These are phyloP conservation scores for Leptoxyphium fumago DNA, from an alignment of 2,329 filamentous ascomycete genomes.

Conservation along the genomic window DNA sequence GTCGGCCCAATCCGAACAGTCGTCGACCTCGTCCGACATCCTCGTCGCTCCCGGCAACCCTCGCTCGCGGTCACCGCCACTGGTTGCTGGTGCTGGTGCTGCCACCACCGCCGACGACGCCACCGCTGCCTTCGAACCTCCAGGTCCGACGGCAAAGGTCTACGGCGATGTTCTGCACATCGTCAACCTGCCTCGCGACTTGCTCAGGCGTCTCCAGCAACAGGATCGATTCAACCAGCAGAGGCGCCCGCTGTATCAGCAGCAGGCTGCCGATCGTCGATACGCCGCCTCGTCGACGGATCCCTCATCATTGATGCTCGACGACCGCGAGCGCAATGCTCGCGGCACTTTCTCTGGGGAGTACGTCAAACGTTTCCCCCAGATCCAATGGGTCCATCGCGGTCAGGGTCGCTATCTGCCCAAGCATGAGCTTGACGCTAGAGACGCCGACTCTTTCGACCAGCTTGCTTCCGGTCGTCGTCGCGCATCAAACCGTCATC, in stretches of 20 bases:
- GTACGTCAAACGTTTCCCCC: not conserved
- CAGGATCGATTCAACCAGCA: not conserved
- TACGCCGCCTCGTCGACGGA: not conserved
- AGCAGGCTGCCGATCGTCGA: not conserved
- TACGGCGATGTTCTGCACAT: not conserved
- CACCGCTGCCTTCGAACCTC: not conserved
- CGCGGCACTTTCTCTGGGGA: not conserved
- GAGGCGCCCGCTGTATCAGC: not conserved
- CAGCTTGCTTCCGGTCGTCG: not conserved
- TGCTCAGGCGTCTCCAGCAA: not conserved
- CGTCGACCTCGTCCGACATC: slow-evolving; percentile 14
- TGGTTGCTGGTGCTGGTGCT: not conserved
- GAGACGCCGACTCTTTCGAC: not conserved
- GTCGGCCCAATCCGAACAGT: not conserved
- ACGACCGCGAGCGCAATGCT: not conserved
- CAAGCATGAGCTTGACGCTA: slow-evolving; percentile 7
- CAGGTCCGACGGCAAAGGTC: not conserved
- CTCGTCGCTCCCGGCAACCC: slow-evolving; percentile 7
- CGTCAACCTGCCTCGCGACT: not conserved
- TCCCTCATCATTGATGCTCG: not conserved
- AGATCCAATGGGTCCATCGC: not conserved
- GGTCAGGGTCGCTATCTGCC: not conserved
- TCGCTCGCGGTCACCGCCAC: not conserved
- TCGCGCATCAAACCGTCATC: not conserved
- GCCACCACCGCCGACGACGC: not conserved